Percentiles rank a stretch among this genome's conserved stretches.
phyloP scores from a whole-genome alignment of 345 rosid genomes.

The Hevea brasiliensis region DNA sequence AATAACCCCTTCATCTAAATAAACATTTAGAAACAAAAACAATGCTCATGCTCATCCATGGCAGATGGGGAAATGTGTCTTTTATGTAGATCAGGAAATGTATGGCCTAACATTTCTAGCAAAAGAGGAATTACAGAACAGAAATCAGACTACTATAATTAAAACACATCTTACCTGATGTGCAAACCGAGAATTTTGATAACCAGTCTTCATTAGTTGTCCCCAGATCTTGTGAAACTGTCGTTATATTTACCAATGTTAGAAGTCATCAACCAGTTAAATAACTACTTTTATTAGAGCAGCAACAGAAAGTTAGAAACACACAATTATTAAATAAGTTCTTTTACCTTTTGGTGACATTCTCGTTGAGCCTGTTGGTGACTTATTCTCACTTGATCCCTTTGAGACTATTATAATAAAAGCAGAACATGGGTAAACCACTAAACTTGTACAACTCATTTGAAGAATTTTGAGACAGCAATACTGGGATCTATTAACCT shows the following conservation, averaged over 20 bases:
- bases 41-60: too few relatives aligned
- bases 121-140: too few relatives aligned
- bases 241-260: neutral
- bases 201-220: conserved; percentile 96
- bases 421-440: neutral
- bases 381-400: conserved; percentile 49
- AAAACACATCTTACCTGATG: conserved; percentile 61
- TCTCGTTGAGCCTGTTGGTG: conserved; percentile 76
- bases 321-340: neutral
- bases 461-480: neutral
- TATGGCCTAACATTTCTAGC: too few relatives aligned
- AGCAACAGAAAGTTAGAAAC: neutral
- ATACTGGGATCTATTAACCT: neutral
- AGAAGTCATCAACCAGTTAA: neutral
- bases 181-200: conserved; percentile 96
- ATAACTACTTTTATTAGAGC: neutral
- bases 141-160: neutral
- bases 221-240: conserved; percentile 98
- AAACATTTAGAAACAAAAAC: neutral
- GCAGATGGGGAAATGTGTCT: neutral
- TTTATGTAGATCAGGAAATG: too few relatives aligned
- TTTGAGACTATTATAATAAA: conserved; percentile 44
- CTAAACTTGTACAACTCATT: neutral
- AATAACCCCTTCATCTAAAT: neutral
- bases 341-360: conserved; percentile 65